Evolutionary conservation across 148 eudicot species (phyloP), one percentile per base, ranked within the genome.

Genomic region (Persicaria maculosa): DNA sequence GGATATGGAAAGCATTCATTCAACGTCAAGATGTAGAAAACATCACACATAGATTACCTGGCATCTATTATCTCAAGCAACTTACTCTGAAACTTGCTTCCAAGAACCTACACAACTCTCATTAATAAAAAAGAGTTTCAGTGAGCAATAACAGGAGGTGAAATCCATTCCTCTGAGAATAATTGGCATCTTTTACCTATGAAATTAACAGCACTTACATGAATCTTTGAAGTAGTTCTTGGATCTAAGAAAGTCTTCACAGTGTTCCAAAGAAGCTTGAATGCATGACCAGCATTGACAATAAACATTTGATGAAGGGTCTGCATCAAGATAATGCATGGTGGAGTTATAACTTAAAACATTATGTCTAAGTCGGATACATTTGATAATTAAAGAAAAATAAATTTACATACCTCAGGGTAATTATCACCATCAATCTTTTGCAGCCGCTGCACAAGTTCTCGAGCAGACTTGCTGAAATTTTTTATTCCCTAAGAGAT

Each of bases 211-310:
- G 16, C 52, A 64, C 86, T 71, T 88, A 94, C 98, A 84, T 91
- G 90, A 75, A 94, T 94, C 87, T 94, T 94, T 50, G 97, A 81
- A 73, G 96, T 90, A 72, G 98, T 94, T 83, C 77, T 94, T 46
- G 98, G 96, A 79, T 94, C 97, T 44, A 94, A 87, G 79, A 94
- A 94, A 53, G 88, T 75, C 78, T 92, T 94, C 16, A 94, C 84
- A 59, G 96, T 86, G 81, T 82, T 94, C 98, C 97, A 94, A 77
- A 94, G 82, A 74, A 94, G 92, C 88, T 96, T 91, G 72, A 94
- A 94, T 43, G 97, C 98, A 68, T 97, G 90, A 72, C 98, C 97
- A 76, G 98, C 98, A 77, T 94, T 91, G 79, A 94, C 94, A 76
- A 94, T 94, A 77, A 84, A 91, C 98, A 94, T 94, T 75, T 89